phyloP scores from a whole-genome alignment of 75 land plant species.

The Larix kaempferi region DNA sequence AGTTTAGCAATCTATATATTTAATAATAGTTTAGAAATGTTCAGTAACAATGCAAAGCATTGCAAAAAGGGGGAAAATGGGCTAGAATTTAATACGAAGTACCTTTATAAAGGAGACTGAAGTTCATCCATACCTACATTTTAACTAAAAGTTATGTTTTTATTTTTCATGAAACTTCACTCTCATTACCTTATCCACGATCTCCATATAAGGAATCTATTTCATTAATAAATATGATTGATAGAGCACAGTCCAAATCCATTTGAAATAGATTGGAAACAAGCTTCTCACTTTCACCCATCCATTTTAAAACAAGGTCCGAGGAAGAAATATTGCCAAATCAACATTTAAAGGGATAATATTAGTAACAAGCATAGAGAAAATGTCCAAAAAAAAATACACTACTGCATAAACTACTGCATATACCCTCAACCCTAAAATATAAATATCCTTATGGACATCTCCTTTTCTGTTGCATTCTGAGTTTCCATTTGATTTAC shows the following conservation, averaged over 20 bases:
- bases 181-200: constrained; percentile 98
- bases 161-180: constrained; percentile 95
- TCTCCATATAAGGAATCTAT: constrained; percentile 95
- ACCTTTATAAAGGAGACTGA: no score
- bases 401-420: no score
- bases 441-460: background rate
- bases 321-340: constrained; percentile 86
- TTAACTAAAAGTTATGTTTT: constrained; percentile 98
- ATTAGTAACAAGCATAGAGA: background rate
- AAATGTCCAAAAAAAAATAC: constrained; percentile 1
- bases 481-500: no score
- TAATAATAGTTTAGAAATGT: no score
- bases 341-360: background rate
- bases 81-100: no score
- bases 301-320: constrained; percentile 98
- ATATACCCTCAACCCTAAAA: background rate
- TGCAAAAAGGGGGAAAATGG: no score
- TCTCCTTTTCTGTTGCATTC: no score
- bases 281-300: constrained; percentile 99
- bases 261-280: constrained; percentile 97
- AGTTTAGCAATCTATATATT: no score
- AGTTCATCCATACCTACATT: constrained; percentile 69
- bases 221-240: constrained; percentile 97
- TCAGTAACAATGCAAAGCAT: no score
- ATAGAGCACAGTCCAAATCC: constrained; percentile 96